phyloP scores from a whole-genome alignment of 352 stramenopile species.

The Aphanomyces euteiches region DNA sequence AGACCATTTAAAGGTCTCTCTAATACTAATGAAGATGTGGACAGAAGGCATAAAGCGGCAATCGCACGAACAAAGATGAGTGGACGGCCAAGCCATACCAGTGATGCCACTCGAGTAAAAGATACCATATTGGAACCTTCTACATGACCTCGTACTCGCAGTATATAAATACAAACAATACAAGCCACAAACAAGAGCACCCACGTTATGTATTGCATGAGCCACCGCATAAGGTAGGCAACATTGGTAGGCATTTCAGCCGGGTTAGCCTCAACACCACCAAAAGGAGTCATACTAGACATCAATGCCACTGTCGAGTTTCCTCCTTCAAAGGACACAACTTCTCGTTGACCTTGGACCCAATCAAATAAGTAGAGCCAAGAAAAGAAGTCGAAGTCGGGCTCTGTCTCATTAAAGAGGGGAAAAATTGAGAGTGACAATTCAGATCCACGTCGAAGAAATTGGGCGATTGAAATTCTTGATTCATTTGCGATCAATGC shows the following conservation, averaged over 20 bases:
- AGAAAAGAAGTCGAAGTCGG: conserved; percentile 12
- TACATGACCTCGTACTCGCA: conserved; percentile 9
- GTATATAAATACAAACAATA: neutral
- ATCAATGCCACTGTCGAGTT: neutral
- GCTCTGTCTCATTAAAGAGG: conserved; percentile 4
- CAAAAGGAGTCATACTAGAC: neutral
- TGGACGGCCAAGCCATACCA: neutral
- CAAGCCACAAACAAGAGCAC: neutral
- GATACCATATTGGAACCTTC: conserved; percentile 1
- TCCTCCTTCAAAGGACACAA: conserved; percentile 18
- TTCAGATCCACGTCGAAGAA: neutral
- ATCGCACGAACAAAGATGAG: neutral
- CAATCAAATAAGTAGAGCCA: conserved; percentile 23
- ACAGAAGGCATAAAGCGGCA: neutral
- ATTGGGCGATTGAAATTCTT: conserved; percentile 4
- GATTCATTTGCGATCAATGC: neutral
- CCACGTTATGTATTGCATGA: conserved; percentile 3
- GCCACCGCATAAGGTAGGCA: neutral
- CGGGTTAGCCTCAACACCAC: neutral
- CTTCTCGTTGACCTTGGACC: conserved; percentile 13
- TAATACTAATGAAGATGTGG: neutral
- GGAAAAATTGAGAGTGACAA: neutral
- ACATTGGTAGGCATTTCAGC: conserved; percentile 4
- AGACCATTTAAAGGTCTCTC: neutral
- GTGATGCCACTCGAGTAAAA: conserved; percentile 6